Evolutionary conservation across 1,139 yeast genomes (phyloP).

Genomic region (Debaryomyces sp.): DNA sequence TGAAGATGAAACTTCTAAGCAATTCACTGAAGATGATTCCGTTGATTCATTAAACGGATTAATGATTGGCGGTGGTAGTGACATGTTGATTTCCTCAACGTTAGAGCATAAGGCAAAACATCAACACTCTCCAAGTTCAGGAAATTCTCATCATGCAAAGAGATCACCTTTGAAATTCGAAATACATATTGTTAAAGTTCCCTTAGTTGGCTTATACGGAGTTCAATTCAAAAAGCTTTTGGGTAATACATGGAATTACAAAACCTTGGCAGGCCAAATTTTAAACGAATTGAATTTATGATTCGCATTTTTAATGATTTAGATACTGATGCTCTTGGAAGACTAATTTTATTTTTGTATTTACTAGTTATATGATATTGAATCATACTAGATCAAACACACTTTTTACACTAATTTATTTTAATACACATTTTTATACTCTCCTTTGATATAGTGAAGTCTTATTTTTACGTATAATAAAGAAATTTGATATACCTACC

Average conservation of each 20-base stretch:
- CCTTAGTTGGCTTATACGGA: constrained; percentile 87
- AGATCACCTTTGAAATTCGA: constrained; percentile 78
- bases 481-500: not conserved
- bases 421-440: not conserved
- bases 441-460: not conserved
- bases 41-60: constrained; percentile 61
- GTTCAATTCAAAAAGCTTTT: constrained; percentile 91
- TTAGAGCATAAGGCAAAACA: constrained; percentile 53
- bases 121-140: constrained; percentile 30
- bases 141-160: constrained; percentile 22
- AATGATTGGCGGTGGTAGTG: constrained; percentile 58
- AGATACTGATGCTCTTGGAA: not conserved
- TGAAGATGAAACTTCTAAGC: constrained; percentile 27
- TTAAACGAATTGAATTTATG: constrained; percentile 74
- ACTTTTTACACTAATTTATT: not conserved
- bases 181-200: constrained; percentile 90
- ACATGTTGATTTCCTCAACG: constrained; percentile 64
- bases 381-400: not conserved
- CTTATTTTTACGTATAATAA: not conserved
- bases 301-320: constrained; percentile 1
- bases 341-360: not conserved
- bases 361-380: not conserved
- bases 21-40: constrained; percentile 54
- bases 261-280: constrained; percentile 87
- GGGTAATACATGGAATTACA: constrained; percentile 96